A percentile compares a stretch with the other conserved stretches of the same genome.
phyloP scores from a whole-genome alignment of 2,329 filamentous ascomycete species.

The Beauveria medogensis region DNA sequence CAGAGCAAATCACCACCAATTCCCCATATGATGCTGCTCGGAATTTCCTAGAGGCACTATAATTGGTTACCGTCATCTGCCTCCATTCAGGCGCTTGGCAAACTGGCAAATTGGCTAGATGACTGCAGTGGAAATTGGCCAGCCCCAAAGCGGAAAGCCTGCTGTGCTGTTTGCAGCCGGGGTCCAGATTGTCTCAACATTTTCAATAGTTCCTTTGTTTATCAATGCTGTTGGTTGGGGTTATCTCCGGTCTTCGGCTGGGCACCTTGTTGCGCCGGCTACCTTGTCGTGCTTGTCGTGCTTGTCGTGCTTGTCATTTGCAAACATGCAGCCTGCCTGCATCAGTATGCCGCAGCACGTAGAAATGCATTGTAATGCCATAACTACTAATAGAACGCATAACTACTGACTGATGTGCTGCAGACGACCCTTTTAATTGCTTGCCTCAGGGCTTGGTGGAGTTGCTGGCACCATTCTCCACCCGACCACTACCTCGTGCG shows the following conservation, averaged over 20 bases:
- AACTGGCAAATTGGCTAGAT: too few relatives aligned
- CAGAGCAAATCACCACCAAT: too few relatives aligned
- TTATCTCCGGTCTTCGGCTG: not conserved
- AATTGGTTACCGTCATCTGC: too few relatives aligned
- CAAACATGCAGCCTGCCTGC: too few relatives aligned
- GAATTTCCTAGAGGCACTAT: too few relatives aligned
- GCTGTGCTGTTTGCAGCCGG: not conserved
- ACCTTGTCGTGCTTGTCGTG: too few relatives aligned
- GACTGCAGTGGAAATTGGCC: not conserved
- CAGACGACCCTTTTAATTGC: not conserved
- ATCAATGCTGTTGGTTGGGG: not conserved
- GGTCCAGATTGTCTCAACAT: not conserved
- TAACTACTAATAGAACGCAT: too few relatives aligned
- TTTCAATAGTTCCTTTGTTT: not conserved
- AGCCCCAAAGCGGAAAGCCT: constrained; percentile 3
- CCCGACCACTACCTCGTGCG: constrained; percentile 3
- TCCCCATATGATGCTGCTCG: too few relatives aligned
- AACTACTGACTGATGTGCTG: too few relatives aligned
- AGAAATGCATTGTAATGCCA: too few relatives aligned
- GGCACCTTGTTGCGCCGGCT: not conserved
- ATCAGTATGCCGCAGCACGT: not conserved
- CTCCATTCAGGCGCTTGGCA: too few relatives aligned
- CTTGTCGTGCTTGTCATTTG: too few relatives aligned
- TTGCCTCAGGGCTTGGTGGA: not conserved
- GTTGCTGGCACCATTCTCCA: not conserved